Percentiles rank a stretch among this genome's conserved stretches.
Conservation (phyloP, 2,329 filamentous ascomycete species). For the Cladosporium halotolerans region DNA sequence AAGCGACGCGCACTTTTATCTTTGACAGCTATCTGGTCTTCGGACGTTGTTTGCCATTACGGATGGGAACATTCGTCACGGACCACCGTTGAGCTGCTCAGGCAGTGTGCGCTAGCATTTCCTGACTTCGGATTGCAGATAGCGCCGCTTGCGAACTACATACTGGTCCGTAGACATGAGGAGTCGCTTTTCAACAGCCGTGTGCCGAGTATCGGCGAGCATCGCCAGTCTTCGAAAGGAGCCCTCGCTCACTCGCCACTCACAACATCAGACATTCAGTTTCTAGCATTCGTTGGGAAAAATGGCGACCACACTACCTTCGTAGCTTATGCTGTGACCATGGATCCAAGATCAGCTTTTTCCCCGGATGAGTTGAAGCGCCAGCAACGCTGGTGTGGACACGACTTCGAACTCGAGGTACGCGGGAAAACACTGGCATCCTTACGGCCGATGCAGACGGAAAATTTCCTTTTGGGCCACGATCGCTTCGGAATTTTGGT, state of each 20-base stretch:
- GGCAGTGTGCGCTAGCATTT: not conserved
- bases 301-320: not conserved
- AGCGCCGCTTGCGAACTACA: not conserved
- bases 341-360: not conserved
- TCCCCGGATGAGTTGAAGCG: not conserved
- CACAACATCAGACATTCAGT: not conserved
- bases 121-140: conserved; percentile 1
- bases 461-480: not conserved
- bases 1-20: not conserved
- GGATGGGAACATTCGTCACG: not conserved
- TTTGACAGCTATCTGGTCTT: conserved; percentile 1
- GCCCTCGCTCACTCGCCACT: not conserved
- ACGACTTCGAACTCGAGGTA: not conserved
- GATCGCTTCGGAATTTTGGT: conserved; percentile 1
- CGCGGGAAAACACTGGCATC: not conserved
- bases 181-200: not conserved
- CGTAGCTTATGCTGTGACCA: not conserved
- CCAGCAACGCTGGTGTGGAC: conserved; percentile 3
- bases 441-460: not conserved
- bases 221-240: not conserved
- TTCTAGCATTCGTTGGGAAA: not conserved
- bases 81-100: conserved; percentile 2
- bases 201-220: not conserved
- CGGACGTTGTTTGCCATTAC: conserved; percentile 1
- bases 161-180: conserved; percentile 2